Percentiles rank a stretch among this genome's conserved stretches.
Evolutionary conservation across 495 filamentous ascomycete species (phyloP).

Genomic region (Platismatia glauca): DNA sequence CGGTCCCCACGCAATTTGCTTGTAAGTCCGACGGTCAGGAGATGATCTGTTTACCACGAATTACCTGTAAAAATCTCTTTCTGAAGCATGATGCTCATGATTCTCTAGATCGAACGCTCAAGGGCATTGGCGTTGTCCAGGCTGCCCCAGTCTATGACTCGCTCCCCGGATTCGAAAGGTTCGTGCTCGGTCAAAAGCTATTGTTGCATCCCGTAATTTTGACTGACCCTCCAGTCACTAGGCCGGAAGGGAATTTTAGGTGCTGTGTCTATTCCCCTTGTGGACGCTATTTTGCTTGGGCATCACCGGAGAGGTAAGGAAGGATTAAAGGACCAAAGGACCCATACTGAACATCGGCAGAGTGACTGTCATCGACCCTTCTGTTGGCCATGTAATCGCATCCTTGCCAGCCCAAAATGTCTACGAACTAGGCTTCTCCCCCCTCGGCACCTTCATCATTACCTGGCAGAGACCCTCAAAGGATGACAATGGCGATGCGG

Average conservation of each 20-base stretch:
- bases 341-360: constrained; percentile 30
- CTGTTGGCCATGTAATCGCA: constrained; percentile 65
- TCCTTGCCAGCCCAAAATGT: constrained; percentile 70
- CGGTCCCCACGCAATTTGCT: constrained; percentile 80
- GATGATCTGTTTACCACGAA: too few species aligned
- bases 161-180: constrained; percentile 72
- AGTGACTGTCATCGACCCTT: constrained; percentile 76
- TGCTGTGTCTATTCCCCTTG: constrained; percentile 92
- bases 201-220: constrained; percentile 14
- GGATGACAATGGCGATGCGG: constrained; percentile 83
- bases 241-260: constrained; percentile 87
- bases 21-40: constrained; percentile 49
- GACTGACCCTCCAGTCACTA: constrained; percentile 29
- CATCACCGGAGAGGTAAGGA: constrained; percentile 66
- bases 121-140: constrained; percentile 88
- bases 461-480: constrained; percentile 93
- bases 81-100: too few species aligned
- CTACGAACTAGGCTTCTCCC: constrained; percentile 90
- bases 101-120: constrained; percentile 71
- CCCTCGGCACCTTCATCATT: constrained; percentile 81
- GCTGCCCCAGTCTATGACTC: constrained; percentile 79
- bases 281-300: constrained; percentile 93
- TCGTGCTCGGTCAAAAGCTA: constrained; percentile 17
- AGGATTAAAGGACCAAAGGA: background rate
- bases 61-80: too few species aligned